Evolutionary conservation across 495 filamentous ascomycete species (phyloP).

Genomic region (Aspergillus avenaceus): DNA sequence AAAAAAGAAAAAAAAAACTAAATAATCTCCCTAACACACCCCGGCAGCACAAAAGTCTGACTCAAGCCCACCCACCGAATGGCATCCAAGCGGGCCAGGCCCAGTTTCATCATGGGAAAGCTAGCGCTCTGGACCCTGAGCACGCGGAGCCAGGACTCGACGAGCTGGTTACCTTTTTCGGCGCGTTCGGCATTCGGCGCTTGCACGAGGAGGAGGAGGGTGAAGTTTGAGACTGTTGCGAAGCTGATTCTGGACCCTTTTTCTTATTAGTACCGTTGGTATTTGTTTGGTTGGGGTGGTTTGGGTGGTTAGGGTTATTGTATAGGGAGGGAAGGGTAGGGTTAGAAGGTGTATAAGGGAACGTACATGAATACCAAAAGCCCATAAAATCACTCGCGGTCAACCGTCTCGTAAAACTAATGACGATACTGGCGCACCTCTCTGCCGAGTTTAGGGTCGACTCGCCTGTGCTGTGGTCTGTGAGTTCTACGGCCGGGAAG

Average conservation of each 20-base stretch:
- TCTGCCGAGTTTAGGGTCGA: constrained; percentile 30
- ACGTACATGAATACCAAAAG: constrained; percentile 39
- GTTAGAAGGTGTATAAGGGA: neutral
- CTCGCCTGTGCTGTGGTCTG: constrained; percentile 24
- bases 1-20: too few relatives aligned
- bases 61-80: constrained; percentile 23
- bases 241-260: constrained; percentile 36
- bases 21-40: constrained; percentile 23
- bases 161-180: constrained; percentile 23
- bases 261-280: neutral
- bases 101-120: constrained; percentile 29
- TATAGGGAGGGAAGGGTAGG: neutral
- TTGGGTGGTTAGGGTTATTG: neutral
- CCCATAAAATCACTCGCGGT: constrained; percentile 26
- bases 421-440: constrained; percentile 29
- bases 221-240: constrained; percentile 34
- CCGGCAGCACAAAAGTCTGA: constrained; percentile 24
- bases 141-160: constrained; percentile 31
- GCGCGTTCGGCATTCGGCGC: constrained; percentile 30
- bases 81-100: constrained; percentile 28
- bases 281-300: neutral
- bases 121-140: constrained; percentile 28
- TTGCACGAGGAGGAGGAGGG: constrained; percentile 32
- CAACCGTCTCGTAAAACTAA: constrained; percentile 28
- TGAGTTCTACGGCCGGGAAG: constrained; percentile 23